A percentile compares a stretch with the other conserved stretches of the same genome.
These are phyloP conservation scores for Plasmodium vivax DNA, from an alignment of 169 alveolate species.

Conservation along the genomic window DNA sequence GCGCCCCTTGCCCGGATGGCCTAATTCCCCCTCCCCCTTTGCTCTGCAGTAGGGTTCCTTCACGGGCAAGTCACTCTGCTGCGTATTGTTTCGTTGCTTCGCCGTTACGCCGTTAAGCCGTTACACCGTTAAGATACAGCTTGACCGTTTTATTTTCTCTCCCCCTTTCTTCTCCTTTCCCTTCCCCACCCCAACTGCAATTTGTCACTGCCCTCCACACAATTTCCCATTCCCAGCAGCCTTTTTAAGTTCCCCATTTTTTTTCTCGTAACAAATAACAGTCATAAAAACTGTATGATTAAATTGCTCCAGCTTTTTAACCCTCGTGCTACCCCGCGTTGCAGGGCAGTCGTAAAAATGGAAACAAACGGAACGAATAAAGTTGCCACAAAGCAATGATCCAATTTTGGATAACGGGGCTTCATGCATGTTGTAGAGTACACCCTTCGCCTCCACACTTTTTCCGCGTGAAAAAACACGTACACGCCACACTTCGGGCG, in stretches of 20 bases:
- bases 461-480: neutral
- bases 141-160: neutral
- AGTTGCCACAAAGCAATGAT: neutral
- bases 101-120: neutral
- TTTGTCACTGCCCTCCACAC: neutral
- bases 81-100: neutral
- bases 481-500: neutral
- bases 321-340: neutral
- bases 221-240: neutral
- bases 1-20: neutral
- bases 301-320: neutral
- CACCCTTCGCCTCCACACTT: neutral
- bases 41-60: neutral
- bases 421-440: neutral
- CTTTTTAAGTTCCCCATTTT: neutral
- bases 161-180: neutral
- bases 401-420: neutral
- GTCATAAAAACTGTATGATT: slow-evolving; percentile 3
- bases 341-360: neutral
- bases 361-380: neutral
- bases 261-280: neutral
- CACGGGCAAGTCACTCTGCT: neutral
- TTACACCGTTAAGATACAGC: neutral
- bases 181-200: neutral
- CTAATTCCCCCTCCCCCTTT: neutral